Conservation (phyloP, 2,329 filamentous ascomycete genomes). For the Penicillium aurantiogriseum region DNA sequence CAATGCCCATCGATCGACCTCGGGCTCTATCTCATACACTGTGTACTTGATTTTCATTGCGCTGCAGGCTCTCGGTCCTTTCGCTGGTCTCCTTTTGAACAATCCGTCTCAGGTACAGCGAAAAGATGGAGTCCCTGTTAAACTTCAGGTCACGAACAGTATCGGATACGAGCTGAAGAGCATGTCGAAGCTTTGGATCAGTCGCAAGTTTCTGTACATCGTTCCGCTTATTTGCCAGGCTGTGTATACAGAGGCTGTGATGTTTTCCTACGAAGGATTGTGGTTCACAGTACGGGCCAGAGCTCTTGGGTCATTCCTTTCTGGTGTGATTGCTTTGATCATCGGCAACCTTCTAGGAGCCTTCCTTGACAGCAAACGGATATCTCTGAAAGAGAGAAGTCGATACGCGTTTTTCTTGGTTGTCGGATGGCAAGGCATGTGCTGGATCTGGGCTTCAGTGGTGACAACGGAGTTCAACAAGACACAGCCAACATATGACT, state of each 20-base stretch:
- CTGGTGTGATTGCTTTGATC: conserved; percentile 64
- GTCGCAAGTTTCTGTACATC: conserved; percentile 62
- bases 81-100: conserved; percentile 64
- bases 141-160: conserved; percentile 56
- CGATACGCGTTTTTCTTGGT: conserved; percentile 56
- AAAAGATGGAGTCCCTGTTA: conserved; percentile 62
- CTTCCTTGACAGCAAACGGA: conserved; percentile 59
- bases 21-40: conserved; percentile 66
- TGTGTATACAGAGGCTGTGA: conserved; percentile 69
- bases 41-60: conserved; percentile 71
- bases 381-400: conserved; percentile 56
- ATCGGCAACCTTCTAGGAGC: conserved; percentile 65
- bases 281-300: conserved; percentile 71
- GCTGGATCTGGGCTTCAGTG: conserved; percentile 71
- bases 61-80: conserved; percentile 63
- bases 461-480: conserved; percentile 60
- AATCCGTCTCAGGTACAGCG: conserved; percentile 62
- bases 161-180: conserved; percentile 60
- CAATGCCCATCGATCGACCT: conserved; percentile 57
- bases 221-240: conserved; percentile 68
- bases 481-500: conserved; percentile 63
- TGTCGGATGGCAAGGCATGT: conserved; percentile 59
- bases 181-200: conserved; percentile 60
- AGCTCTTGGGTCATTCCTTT: conserved; percentile 69
- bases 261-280: conserved; percentile 65